Evolutionary conservation across 768 basidiomycete species (phyloP).

Genomic region (Cubamyces sp.): DNA sequence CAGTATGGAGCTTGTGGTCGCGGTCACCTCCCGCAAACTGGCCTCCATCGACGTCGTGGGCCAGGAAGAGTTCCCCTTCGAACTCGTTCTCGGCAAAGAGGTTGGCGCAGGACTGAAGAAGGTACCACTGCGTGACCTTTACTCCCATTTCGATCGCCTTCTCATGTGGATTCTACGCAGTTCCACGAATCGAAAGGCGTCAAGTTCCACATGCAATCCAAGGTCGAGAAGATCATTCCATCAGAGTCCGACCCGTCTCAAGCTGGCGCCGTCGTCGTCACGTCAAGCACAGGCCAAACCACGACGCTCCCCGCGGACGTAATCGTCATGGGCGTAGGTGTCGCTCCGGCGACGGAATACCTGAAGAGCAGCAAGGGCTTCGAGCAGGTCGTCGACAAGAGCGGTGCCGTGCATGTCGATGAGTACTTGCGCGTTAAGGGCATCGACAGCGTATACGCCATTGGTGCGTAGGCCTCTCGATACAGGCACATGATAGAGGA

Average conservation of each 20-base stretch:
- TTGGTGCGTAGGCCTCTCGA: slow-evolving; percentile 51
- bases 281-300: slow-evolving; percentile 64
- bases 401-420: slow-evolving; percentile 79
- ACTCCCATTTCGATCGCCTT: not conserved
- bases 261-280: slow-evolving; percentile 32
- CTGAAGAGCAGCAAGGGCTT: slow-evolving; percentile 69
- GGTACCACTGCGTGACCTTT: slow-evolving; percentile 40
- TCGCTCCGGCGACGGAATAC: slow-evolving; percentile 80
- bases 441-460: slow-evolving; percentile 62
- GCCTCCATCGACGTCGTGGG: slow-evolving; percentile 85
- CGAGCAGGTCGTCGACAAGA: slow-evolving; percentile 61
- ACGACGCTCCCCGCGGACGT: slow-evolving; percentile 71
- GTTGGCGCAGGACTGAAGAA: slow-evolving; percentile 79
- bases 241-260: slow-evolving; percentile 28
- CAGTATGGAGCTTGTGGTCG: slow-evolving; percentile 88
- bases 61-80: slow-evolving; percentile 81
- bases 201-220: slow-evolving; percentile 79
- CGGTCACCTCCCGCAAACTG: slow-evolving; percentile 71
- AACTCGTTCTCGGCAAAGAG: slow-evolving; percentile 77
- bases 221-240: slow-evolving; percentile 62
- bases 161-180: slow-evolving; percentile 39
- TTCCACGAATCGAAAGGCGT: slow-evolving; percentile 83
- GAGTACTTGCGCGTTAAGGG: slow-evolving; percentile 66
- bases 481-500: too few species aligned
- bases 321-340: slow-evolving; percentile 87